Base-by-base conservation (phyloP, 768 basidiomycete genomes). In the Rhodotorula diobovata region DNA sequence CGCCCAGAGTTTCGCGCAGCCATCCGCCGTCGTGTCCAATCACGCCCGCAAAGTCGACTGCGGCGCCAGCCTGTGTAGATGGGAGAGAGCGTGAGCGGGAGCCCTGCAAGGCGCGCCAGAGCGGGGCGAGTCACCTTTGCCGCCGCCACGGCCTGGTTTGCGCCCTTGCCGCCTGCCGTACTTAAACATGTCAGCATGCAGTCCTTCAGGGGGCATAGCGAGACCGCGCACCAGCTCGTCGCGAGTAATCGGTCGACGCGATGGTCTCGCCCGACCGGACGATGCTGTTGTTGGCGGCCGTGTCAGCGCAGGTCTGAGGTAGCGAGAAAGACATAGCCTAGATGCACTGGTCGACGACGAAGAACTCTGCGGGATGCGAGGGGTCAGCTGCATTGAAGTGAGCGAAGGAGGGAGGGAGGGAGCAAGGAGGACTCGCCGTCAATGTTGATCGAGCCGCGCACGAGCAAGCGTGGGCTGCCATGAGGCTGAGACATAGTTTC, bases 201-300 rank as follows among this genome's bases (percentile, higher is more conserved):
- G 20, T 23, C 23, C 2, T 3, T 18, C 21, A 14, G 8, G 10
- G 11, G 14, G 15, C 11, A 2, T 0, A 4, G 35, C 2, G 3
- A 14, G 4, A 5, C 23, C 9, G n/a, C 67, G 48, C 18, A 74
- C 73, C 73, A 16, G 81, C 78, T 48, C 79, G 73, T 12, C 79
- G 74, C 7, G 78, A 77, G 63, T 79, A 79, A 0, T 61, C 66
- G 20, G 76, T 78, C 0, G 82, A 81, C 2, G 81, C 79, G 60
- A 83, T 80, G 16, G 83, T 83, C 75, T 83, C 82, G 0, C 83
- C 83, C 0, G 80, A 77, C 20, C 72, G 68, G 46, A 82, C 75
- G 37, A 78, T 76, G 68, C 77, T 74, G 64, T 12, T 34, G 18
- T 3, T 0, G 25, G 15, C n/a, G 3, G 34, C 11, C 12, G n/a